Evolutionary conservation across 495 filamentous ascomycete genomes (phyloP), one percentile per base, ranked within the genome.

Genomic region (Neurospora intermedia): DNA sequence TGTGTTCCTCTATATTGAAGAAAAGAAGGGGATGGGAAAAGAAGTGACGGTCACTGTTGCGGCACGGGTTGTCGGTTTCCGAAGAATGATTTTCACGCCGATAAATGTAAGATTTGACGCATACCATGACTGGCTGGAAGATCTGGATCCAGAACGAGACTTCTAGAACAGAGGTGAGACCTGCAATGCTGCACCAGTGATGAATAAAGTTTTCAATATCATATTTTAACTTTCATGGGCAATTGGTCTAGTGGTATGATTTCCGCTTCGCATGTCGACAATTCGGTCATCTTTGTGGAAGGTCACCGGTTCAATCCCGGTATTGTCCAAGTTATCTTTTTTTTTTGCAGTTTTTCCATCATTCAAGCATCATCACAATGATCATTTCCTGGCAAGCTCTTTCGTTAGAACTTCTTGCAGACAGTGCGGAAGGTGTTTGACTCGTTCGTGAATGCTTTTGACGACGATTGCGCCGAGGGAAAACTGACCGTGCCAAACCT

Each of bases 211-310:
- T 27, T 18, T 5, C 0, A 1, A 27, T 27, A 1, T 27, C 27
- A 2, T 1, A 27, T 27, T 27, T 9, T 35, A 72, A 71, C 39
- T 23, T 4, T 6, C 46, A 39, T 31, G 73, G 73, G 73, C 69
- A 43, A 45, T 43, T 74, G 73, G 73, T 77, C 72, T 76, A 76
- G 75, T 62, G 75, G 75, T 76, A 76, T 77, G 74, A 75, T 73
- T 76, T 73, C 69, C 73, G 73, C 73, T 74, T 74, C 73, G 73
- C 73, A 74, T 69, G 54, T 45, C 43, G 48, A 41, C 59, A 45
- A n/a, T 1, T 46, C 3, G 43, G 10, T 3, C 39, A 69, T 4
- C 69, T 2, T 70, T 77, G 75, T 75, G 75, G 73, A 75, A 75
- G 75, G 75, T 75, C 75, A 66, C 70, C 43, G 75, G 75, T 76